Base-by-base conservation (phyloP, 2,329 filamentous ascomycete genomes). In the Venturia nashicola region DNA sequence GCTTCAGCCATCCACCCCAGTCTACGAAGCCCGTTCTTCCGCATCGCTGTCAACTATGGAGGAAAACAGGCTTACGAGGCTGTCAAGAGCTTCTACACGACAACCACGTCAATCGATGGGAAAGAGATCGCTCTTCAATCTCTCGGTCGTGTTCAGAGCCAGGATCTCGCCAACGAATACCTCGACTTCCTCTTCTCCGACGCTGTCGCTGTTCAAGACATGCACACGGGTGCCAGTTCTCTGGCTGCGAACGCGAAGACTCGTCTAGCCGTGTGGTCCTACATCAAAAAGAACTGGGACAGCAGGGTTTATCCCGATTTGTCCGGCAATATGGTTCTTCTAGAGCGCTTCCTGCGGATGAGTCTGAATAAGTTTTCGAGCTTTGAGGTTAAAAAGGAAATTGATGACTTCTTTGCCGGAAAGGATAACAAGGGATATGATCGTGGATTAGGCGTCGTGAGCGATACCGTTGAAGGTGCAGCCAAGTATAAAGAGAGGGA, bases 351-450 rank as follows among this genome's bases (percentile, higher is more conserved):
- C 76, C 78, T 99, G 69, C 86, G 89, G 69, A 80, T 89, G 68
- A 86, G 86, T 55, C 78, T 99, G 68, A 85, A 84, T 70, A 89
- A 89, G 72, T 97, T 95, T 73, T 84, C 89, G 3, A 86, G 91
- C 69, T 77, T 80, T 16, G 82, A 83, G 67, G 81, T 85, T 18
- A 83, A 90, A 67, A 80, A 85, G 67, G 91, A 97, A 63, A 94
- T 99, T 70, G 81, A 86, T 61, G 74, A 77, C 2, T 99, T 99
- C 81, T 99, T 97, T 80, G 81, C 83, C 69, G 83, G 83, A 70
- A 96, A 93, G 80, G 90, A 97, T 71, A 93, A 89, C 20, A 85
- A 85, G 70, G 89, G 86, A 60, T 97, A 92, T 75, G 89, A 95
- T 73, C 86, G 94, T 64, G 92, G 90, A 4, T 77, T 99, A 61